A percentile compares a stretch with the other conserved stretches of the same genome.
These are phyloP conservation scores for Cyberlindnera galapagoensis DNA, from an alignment of 805 yeast genomes.

Conservation along the genomic window DNA sequence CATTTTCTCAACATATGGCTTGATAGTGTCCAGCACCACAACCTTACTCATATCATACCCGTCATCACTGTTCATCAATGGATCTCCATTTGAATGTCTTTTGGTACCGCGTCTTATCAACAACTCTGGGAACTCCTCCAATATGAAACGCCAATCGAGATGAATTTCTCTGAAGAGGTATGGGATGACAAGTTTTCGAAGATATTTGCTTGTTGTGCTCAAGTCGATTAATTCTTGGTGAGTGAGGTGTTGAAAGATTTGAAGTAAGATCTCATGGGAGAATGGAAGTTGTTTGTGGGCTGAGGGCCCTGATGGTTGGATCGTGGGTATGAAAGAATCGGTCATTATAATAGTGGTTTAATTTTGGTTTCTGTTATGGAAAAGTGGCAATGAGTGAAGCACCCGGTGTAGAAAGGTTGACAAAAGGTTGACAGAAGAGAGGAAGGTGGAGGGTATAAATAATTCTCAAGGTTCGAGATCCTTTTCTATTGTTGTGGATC, in stretches of 20 bases:
- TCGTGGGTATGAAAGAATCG: no score
- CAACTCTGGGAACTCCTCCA: constrained; percentile 5
- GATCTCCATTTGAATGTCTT: constrained; percentile 1
- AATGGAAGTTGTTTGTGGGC: constrained; percentile 11
- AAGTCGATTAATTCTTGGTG: constrained; percentile 13
- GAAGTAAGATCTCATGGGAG: constrained; percentile 17
- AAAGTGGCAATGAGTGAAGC: no score
- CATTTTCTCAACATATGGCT: constrained; percentile 21
- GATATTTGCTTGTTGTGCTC: constrained; percentile 4
- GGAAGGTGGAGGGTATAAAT: no score
- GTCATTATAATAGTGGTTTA: no score
- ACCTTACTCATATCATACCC: not conserved
- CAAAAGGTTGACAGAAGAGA: no score
- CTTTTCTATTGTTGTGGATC: no score
- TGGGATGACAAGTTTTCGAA: constrained; percentile 15
- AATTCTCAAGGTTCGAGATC: no score
- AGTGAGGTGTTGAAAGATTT: constrained; percentile 13
- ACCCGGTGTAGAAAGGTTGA: no score
- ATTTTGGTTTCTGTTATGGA: no score
- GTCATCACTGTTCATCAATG: not conserved
- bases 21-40: no score
- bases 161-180: constrained; percentile 12
- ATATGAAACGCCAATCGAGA: constrained; percentile 16
- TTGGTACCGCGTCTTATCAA: constrained; percentile 4
- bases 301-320: no score